A percentile compares a stretch with the other conserved stretches of the same genome.
Evolutionary conservation across 202 grass and related monocot species (phyloP).

Genomic region (Schoenoplectus tabernaemontani): DNA sequence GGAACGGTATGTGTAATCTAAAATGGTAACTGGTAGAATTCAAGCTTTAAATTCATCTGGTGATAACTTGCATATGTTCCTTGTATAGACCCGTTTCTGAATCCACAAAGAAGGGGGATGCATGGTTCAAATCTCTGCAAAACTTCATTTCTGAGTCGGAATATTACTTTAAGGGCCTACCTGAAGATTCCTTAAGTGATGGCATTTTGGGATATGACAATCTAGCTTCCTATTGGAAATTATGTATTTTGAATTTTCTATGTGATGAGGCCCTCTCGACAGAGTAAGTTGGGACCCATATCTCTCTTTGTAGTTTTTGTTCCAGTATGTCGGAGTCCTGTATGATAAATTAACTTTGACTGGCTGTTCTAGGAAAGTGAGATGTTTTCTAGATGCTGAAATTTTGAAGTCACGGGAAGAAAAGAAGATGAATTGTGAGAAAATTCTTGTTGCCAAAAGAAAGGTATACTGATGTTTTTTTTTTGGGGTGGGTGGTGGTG

Average conservation of each 20-base stretch:
- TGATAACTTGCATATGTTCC: neutral
- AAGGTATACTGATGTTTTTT: conserved; percentile 18
- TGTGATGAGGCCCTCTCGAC: conserved; percentile 66
- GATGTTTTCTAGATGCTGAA: conserved; percentile 28
- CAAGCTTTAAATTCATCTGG: neutral
- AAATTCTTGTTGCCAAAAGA: conserved; percentile 31
- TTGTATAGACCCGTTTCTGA: conserved; percentile 43
- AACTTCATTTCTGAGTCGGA: conserved; percentile 43
- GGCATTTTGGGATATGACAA: conserved; percentile 53
- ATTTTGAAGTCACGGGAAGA: conserved; percentile 26
- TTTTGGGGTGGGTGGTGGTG: too few species aligned
- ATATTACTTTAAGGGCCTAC: conserved; percentile 30
- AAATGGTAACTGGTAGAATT: conserved; percentile 12
- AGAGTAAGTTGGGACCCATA: conserved; percentile 37
- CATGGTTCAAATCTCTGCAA: conserved; percentile 48
- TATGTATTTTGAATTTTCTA: conserved; percentile 64
- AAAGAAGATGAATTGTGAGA: conserved; percentile 22
- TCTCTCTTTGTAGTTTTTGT: conserved; percentile 11
- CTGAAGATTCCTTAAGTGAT: conserved; percentile 32
- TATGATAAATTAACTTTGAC: neutral
- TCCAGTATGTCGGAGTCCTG: neutral
- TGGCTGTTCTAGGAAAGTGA: conserved; percentile 22
- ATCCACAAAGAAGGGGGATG: conserved; percentile 36
- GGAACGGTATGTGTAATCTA: conserved; percentile 39
- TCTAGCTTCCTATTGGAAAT: conserved; percentile 47